Base-by-base conservation (phyloP, 345 rosid genomes). In the Raphanus sativus region DNA sequence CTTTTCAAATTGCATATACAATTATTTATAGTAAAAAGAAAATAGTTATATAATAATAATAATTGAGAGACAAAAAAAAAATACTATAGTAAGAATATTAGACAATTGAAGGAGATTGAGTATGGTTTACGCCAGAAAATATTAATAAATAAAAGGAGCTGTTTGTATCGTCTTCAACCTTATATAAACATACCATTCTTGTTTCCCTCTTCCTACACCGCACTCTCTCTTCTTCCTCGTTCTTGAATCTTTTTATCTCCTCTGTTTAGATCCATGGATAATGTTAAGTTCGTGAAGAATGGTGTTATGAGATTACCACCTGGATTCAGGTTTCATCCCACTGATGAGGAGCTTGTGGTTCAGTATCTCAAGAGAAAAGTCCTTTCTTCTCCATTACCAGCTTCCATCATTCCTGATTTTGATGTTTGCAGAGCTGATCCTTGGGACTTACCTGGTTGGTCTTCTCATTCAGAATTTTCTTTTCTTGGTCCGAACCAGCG, bases 391-490 rank as follows among this genome's bases (percentile, higher is more conserved):
- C 96, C 98, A 28, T 74, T 95, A 69, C 98, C 99, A 17, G 94
- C 99, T 75, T 89, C 98, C 0, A 90, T 95, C 70, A 95, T 95
- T 59, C 97, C 91, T 59, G 97, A 95, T 61, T 87, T 92, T 4
- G 97, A 95, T 82, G 98, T 91, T 62, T 95, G 94, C 88, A 91
- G 86, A 80, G 88, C 94, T 73, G 98, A 92, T 80, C 98, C 99
- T 75, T 95, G 99, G 98, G 96, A 95, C 40, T 87, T 95, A 77
- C 99, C 99, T 81, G 99, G 99, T 95, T 45, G 3, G 80, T 15
- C 21, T 69, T 45, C 50, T 74, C 62, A 52, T 52, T 16, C 6
- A 13, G 13, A 52, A 8, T 58, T 25, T 56, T 17, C 0, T 29
- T 13, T 16, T 4, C 7, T 32, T 2, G n/a, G 25, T 9, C 40